A percentile compares a stretch with the other conserved stretches of the same genome.
Evolutionary conservation across 2,329 filamentous ascomycete genomes (phyloP).

Genomic region (Podosphaera fusca): DNA sequence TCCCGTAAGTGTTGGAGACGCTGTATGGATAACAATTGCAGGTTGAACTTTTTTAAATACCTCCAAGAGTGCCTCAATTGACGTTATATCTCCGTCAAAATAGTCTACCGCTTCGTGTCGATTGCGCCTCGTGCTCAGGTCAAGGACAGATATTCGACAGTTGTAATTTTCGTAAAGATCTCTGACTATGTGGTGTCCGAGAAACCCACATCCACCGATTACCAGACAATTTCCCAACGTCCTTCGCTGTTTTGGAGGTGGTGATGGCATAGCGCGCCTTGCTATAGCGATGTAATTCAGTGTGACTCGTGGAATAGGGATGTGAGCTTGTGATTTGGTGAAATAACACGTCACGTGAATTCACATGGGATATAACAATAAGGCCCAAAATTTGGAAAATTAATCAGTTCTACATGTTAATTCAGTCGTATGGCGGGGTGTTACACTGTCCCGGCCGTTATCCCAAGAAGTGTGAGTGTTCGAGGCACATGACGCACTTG

Average conservation of each 20-base stretch:
- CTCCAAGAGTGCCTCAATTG: constrained; percentile 31
- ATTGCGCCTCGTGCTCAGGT: constrained; percentile 49
- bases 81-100: constrained; percentile 58
- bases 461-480: too few species aligned
- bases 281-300: background rate
- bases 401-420: too few species aligned
- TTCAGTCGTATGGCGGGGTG: too few species aligned
- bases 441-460: too few species aligned
- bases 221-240: constrained; percentile 48
- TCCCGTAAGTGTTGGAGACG: constrained; percentile 38
- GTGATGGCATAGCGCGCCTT: background rate
- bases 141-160: constrained; percentile 41
- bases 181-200: constrained; percentile 62
- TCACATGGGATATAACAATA: too few species aligned
- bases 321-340: too few species aligned
- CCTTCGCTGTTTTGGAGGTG: constrained; percentile 4
- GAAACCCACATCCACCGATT: constrained; percentile 65
- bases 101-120: constrained; percentile 39
- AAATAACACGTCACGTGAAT: too few species aligned
- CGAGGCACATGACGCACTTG: too few species aligned
- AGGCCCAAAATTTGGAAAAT: too few species aligned
- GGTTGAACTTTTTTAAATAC: constrained; percentile 46
- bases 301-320: too few species aligned
- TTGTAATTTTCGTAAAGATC: constrained; percentile 33
- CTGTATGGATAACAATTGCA: constrained; percentile 77